Percentiles rank a stretch among this genome's conserved stretches.
These are phyloP conservation scores for Ormosia semicastrata DNA, from an alignment of 306 rosid genomes.

Conservation along the genomic window DNA sequence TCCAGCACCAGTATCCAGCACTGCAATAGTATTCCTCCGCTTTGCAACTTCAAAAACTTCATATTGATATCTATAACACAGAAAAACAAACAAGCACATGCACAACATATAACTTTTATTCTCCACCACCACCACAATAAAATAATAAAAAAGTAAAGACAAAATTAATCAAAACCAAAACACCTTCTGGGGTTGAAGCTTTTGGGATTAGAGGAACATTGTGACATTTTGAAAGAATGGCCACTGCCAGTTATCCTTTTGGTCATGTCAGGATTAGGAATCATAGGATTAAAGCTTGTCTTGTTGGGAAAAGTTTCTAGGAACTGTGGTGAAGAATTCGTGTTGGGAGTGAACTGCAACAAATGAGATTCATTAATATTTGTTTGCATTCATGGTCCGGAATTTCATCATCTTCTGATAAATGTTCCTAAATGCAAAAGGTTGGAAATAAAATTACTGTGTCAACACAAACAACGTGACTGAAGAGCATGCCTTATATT, in stretches of 20 bases:
- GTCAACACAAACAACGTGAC: background rate
- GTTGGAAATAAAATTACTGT: background rate
- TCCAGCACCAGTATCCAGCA: slow-evolving; percentile 72
- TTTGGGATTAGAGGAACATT: slow-evolving; percentile 9
- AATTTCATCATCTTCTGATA: background rate
- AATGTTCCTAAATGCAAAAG: background rate
- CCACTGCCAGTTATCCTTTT: background rate
- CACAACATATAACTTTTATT: background rate
- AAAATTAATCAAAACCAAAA: background rate
- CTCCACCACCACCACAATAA: background rate
- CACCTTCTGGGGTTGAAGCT: slow-evolving; percentile 56
- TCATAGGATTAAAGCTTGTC: slow-evolving; percentile 7
- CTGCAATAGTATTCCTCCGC: slow-evolving; percentile 62
- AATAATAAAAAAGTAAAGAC: background rate
- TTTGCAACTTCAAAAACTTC: slow-evolving; percentile 55
- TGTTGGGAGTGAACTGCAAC: background rate
- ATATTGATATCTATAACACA: slow-evolving; percentile 46
- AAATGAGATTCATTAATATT: background rate
- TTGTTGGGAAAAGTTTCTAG: background rate
- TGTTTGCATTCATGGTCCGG: background rate
- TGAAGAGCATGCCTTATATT: background rate
- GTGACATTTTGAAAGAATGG: slow-evolving; percentile 3
- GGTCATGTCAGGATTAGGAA: background rate
- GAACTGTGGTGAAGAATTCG: background rate
- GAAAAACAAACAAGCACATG: background rate